A percentile compares a stretch with the other conserved stretches of the same genome.
Conservation (phyloP, 108 stramenopile species). For the Fragilariopsis cylindrus region DNA sequence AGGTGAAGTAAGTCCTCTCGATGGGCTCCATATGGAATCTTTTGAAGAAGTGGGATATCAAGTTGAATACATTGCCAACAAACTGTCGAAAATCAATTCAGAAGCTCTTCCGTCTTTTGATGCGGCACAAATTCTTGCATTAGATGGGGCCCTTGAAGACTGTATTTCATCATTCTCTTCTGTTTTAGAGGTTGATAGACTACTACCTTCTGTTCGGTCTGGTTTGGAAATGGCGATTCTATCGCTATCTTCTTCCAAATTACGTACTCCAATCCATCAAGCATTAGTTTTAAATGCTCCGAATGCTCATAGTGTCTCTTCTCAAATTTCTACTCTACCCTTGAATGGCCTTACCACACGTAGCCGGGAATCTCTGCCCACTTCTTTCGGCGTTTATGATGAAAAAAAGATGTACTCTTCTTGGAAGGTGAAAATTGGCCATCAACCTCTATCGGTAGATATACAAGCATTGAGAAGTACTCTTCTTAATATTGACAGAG, state of each 20-base stretch:
- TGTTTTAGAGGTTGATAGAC: constrained; percentile 26
- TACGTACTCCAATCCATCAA: constrained; percentile 54
- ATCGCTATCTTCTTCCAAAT: constrained; percentile 59
- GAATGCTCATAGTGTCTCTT: neutral
- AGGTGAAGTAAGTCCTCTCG: constrained; percentile 79
- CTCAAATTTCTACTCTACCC: constrained; percentile 27
- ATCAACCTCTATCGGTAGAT: constrained; percentile 46
- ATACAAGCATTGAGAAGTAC: constrained; percentile 32
- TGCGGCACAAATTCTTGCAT: constrained; percentile 41
- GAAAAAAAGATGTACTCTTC: constrained; percentile 41
- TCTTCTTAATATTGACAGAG: constrained; percentile 9
- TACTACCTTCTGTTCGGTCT: constrained; percentile 58
- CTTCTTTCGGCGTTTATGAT: neutral
- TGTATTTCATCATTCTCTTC: constrained; percentile 45
- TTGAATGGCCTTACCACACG: constrained; percentile 76
- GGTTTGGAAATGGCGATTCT: constrained; percentile 86
- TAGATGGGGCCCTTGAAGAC: constrained; percentile 52
- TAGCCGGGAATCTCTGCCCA: constrained; percentile 1
- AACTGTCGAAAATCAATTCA: constrained; percentile 21
- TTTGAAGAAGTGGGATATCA: constrained; percentile 58
- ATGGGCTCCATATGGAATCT: constrained; percentile 71
- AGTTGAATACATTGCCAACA: constrained; percentile 44
- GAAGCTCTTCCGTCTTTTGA: constrained; percentile 39
- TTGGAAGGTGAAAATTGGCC: constrained; percentile 82
- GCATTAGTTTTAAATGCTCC: constrained; percentile 42